Conservation (phyloP, 2,329 filamentous ascomycete genomes). For the Whalleya microplaca region DNA sequence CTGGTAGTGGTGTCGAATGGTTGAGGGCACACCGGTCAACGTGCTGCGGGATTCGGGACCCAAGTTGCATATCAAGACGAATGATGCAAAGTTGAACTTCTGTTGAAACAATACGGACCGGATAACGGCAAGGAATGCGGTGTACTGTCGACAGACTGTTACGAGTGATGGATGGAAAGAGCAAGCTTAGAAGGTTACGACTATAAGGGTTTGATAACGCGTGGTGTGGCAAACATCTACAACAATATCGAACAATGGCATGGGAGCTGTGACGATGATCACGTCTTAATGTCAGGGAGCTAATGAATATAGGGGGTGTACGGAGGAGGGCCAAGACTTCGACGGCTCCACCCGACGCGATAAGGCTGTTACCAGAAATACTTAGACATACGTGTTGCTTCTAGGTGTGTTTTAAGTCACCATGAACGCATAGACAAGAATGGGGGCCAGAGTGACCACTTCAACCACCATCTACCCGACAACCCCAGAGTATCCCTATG, state of each 20-base stretch:
- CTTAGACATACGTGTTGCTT: background rate
- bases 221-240: background rate
- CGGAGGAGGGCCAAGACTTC: background rate
- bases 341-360: background rate
- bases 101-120: background rate
- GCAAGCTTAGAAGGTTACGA: background rate
- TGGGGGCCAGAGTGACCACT: too few species aligned
- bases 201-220: background rate
- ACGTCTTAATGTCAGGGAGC: background rate
- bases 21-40: background rate
- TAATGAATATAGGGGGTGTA: background rate
- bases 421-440: background rate
- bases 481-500: too few species aligned
- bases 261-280: background rate
- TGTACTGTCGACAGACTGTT: background rate
- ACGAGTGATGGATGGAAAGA: background rate
- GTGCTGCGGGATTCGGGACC: background rate
- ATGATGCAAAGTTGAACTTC: background rate
- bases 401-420: background rate
- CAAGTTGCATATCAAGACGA: background rate
- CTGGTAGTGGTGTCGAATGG: background rate
- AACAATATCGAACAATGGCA: background rate
- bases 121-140: background rate
- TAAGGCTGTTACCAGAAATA: background rate
- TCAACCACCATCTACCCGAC: too few species aligned